Evolutionary conservation across 2,329 filamentous ascomycete species (phyloP), one percentile per base, ranked within the genome.

Genomic region (Cordyceps pruinosa): DNA sequence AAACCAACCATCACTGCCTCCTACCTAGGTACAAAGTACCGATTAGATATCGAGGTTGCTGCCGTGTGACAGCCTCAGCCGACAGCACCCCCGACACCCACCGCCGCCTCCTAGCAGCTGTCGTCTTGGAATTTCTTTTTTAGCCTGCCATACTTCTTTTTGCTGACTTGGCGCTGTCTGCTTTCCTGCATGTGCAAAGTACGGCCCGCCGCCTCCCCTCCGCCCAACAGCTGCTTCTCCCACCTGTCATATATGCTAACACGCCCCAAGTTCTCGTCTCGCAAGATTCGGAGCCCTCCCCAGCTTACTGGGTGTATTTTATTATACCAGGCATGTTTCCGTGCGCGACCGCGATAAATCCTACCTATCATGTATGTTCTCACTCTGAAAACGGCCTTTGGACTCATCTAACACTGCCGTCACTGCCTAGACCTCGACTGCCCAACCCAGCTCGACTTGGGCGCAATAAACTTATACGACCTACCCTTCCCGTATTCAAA

Each of bases 341-440:
- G 35, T 25, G 37, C 41, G 51, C 23, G 9, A 25, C 54, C 61
- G 60, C 61, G 60, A 45, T 35, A 41, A 55, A 25, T 48, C 44
- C 34, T 48, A 56, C 25, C 25, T 26, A 48, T 46, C 23, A 17
- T 35, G 53, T 56, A 41, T 41, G 53, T 28, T 23, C 19, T 10
- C 17, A 13, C 17, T 26, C 25, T 25, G 23, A 17, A 1, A 12
- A 4, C 12, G 12, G 9, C 10, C 15, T n/a, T 7, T 25, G 26
- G 7, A 34, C n/a, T n/a, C 12, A 25, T 42, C 28, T 44, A 44
- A 34, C 13, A 19, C 26, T 26, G 15, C 6, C 26, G 35, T 19
- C 28, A 21, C 15, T n/a, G n/a, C n/a, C n/a, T 12, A 54, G 51
- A 26, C 23, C 15, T 26, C 28, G 15, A 46, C 32, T 48, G 19